Evolutionary conservation across 257 asterid genomes (phyloP), one percentile per base, ranked within the genome.

Genomic region (Datura wrightii): DNA sequence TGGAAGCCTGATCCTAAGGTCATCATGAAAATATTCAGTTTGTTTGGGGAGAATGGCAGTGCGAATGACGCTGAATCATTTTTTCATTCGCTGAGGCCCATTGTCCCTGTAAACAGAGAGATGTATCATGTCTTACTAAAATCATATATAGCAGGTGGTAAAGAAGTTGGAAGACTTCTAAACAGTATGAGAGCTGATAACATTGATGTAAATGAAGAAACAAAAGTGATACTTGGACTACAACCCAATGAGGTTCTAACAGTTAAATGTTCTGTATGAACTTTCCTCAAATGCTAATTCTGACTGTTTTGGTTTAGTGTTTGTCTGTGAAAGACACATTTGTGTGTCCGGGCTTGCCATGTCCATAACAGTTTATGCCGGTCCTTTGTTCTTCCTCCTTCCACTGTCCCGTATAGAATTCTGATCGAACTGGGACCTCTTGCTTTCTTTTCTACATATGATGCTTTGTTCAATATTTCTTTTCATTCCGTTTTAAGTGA

Each of bases 151-250:
- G 48, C 31, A 19, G 71, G 82, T 70, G 93, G 91, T 74, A 87
- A 90, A 74, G 92, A 87, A 50, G 91, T 89, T 41, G 80, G 79
- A 83, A 60, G 82, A 56, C 80, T 91, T 58, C 52, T 91, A 11
- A 83, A 83, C 70, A 59, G 58, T 72, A 88, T 93, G 97, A 89
- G 85, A 79, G 87, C 84, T 48, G 95, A 93, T 82, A 84, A 85
- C 55, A 86, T 88, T 60, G 89, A 87, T 44, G 90, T 86, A 84
- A 90, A 91, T 58, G 90, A 92, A 83, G 95, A 92, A 86, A 90
- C 93, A 19, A 69, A 82, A 86, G 80, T 80, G 86, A 88, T 91
- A 82, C 88, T 90, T 70, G 76, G 89, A 53, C 60, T 86, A 85
- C 82, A 76, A 60, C 11, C 9, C 82, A 50, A 14, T 1, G 60